phyloP scores from a whole-genome alignment of 1,139 yeast species.

The Kurtzmaniella quercitrusa region DNA sequence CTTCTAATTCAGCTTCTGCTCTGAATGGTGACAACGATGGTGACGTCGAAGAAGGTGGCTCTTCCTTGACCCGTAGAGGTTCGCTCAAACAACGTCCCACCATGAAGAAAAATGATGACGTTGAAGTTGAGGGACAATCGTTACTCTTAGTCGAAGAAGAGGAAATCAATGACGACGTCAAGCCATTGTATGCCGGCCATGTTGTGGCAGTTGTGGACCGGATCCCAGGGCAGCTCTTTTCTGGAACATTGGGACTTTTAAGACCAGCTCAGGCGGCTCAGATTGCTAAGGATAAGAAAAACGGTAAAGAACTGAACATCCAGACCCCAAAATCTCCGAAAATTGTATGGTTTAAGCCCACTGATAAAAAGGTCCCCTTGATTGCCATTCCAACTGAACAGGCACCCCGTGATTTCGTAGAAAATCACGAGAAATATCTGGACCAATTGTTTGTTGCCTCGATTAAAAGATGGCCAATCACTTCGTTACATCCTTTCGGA shows the following conservation, averaged over 20 bases:
- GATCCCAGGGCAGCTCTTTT: slow-evolving; percentile 92
- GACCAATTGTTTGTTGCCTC: slow-evolving; percentile 88
- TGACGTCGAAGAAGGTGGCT: slow-evolving; percentile 17
- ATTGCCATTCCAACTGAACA: slow-evolving; percentile 98
- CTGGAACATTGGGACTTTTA: slow-evolving; percentile 87
- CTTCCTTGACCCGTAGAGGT: slow-evolving; percentile 72
- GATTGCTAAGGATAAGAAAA: slow-evolving; percentile 66
- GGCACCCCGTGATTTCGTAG: slow-evolving; percentile 94
- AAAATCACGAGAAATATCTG: slow-evolving; percentile 79
- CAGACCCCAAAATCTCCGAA: slow-evolving; percentile 68
- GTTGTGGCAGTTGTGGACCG: slow-evolving; percentile 97
- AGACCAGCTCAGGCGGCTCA: slow-evolving; percentile 97
- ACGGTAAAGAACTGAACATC: slow-evolving; percentile 45
- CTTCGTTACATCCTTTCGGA: slow-evolving; percentile 96
- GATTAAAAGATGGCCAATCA: slow-evolving; percentile 98
- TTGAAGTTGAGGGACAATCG: slow-evolving; percentile 97
- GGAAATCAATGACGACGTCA: slow-evolving; percentile 86
- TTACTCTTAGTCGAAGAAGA: slow-evolving; percentile 89
- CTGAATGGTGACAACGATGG: slow-evolving; percentile 18
- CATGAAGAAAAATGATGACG: slow-evolving; percentile 97
- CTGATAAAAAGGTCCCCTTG: slow-evolving; percentile 94
- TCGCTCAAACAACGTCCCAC: slow-evolving; percentile 94
- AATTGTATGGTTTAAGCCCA: slow-evolving; percentile 98
- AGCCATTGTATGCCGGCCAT: slow-evolving; percentile 96
- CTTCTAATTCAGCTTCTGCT: slow-evolving; percentile 17